phyloP scores from a whole-genome alignment of 108 stramenopile species.

The Parmales sp. region DNA sequence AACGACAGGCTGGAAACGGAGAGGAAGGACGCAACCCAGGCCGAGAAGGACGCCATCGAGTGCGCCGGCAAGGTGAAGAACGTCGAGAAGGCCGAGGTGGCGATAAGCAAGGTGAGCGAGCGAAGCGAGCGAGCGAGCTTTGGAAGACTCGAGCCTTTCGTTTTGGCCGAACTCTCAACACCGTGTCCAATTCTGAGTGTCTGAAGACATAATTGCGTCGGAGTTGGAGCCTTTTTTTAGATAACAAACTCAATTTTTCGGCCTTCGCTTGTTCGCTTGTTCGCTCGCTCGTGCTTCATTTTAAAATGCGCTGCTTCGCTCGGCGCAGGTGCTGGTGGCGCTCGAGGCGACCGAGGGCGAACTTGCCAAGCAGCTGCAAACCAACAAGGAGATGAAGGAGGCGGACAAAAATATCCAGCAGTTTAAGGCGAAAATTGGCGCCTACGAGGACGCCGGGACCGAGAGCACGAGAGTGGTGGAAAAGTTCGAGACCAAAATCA shows the following conservation, averaged over 20 bases:
- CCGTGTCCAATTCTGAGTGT: no score
- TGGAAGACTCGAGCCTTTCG: no score
- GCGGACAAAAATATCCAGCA: neutral
- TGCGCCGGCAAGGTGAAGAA: slow-evolving; percentile 27
- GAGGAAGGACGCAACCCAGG: slow-evolving; percentile 27
- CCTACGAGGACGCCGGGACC: neutral
- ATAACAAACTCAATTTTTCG: no score
- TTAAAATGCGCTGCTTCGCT: no score
- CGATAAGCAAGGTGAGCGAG: slow-evolving; percentile 19
- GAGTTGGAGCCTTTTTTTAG: no score
- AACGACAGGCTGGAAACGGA: slow-evolving; percentile 25
- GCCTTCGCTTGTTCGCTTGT: no score
- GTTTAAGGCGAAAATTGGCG: neutral
- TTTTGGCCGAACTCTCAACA: no score
- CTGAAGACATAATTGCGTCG: no score
- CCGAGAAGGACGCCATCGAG: slow-evolving; percentile 29
- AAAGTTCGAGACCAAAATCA: slow-evolving; percentile 31
- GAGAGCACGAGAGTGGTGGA: neutral
- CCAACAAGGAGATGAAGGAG: neutral
- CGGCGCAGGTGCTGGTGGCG: no score
- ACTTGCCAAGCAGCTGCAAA: neutral
- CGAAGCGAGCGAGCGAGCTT: no score
- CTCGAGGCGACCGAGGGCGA: neutral
- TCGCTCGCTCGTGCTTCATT: no score
- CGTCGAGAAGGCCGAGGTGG: slow-evolving; percentile 17